Base-by-base conservation (phyloP, 2,329 filamentous ascomycete species). In the Xylaria sp. region DNA sequence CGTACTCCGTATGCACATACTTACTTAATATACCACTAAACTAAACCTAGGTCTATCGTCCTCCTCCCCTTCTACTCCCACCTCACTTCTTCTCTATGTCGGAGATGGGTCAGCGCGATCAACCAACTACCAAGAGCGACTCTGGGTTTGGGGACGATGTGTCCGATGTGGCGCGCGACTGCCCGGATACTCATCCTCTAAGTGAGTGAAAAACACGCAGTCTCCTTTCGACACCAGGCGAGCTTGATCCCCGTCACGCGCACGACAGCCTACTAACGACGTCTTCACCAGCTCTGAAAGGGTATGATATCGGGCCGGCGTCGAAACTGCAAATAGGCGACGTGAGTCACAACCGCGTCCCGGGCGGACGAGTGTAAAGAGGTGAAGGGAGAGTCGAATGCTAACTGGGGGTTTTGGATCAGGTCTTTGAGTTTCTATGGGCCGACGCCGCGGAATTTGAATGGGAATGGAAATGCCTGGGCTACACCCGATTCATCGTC, bases 371-470 rank as follows among this genome's bases (percentile, higher is more conserved):
- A 20, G 20, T 26, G 44, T 22, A 38, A 4, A n/a, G 22, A 17
- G 24, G 24, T 39, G 22, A 54, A 50, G 39, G 46, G 18, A 6
- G 9, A 20, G 38, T 49, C n/a, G 26, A 21, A n/a, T 48, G 40
- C 48, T 60, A 44, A 56, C 55, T 44, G 29, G 41, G 52, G 18
- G n/a, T n/a, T 17, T 20, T 21, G 9, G 13, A 34, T 46, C 17
- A 72, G 70, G 70, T 72, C 18, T 72, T 72, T 53, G 70, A 72
- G 48, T 72, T 72, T 50, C 68, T 72, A n/a, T 72, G 70, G 70
- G 69, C 70, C 39, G 70, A 72, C 43, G 61, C 68, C 21, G 51
- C 66, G 41, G 69, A 72, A 44, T 72, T 71, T 37, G 66, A 71
- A 41, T 72, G 70, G 68, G 70, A 72, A 57, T 72, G 70, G 70